Conservation (phyloP, 139 green algal species). For the Micromonas pusilla region DNA sequence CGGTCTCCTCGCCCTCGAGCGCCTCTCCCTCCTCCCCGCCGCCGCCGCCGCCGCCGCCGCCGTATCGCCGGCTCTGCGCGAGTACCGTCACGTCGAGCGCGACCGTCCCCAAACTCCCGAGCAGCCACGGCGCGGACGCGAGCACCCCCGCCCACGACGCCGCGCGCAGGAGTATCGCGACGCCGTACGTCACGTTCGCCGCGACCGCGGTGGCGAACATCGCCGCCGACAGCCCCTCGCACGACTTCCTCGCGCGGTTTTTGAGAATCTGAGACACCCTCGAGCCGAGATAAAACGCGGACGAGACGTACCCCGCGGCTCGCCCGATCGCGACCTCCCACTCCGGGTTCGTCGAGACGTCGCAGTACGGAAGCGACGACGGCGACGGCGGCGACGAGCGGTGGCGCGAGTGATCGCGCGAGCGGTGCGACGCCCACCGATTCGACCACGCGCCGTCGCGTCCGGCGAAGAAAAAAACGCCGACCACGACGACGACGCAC, state of each 20-base stretch:
- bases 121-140: conserved; percentile 62
- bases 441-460: not conserved
- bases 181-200: conserved; percentile 70
- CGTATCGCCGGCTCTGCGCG: conserved; percentile 24
- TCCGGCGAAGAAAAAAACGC: no score
- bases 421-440: not conserved
- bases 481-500: no score
- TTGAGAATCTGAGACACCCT: conserved; percentile 73
- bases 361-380: not conserved
- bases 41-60: no score
- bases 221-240: conserved; percentile 58
- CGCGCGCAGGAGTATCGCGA: conserved; percentile 63
- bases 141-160: conserved; percentile 37
- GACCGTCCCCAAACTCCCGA: conserved; percentile 75
- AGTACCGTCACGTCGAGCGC: conserved; percentile 68
- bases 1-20: not conserved
- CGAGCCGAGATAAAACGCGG: conserved; percentile 68
- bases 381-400: not conserved
- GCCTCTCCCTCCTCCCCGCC: not conserved
- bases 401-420: no score
- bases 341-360: not conserved
- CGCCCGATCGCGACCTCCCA: conserved; percentile 32
- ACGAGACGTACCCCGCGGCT: conserved; percentile 57
- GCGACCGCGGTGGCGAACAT: conserved; percentile 76
- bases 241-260: conserved; percentile 54